Base-by-base conservation (phyloP, 345 rosid species). In the Triadica sebifera region DNA sequence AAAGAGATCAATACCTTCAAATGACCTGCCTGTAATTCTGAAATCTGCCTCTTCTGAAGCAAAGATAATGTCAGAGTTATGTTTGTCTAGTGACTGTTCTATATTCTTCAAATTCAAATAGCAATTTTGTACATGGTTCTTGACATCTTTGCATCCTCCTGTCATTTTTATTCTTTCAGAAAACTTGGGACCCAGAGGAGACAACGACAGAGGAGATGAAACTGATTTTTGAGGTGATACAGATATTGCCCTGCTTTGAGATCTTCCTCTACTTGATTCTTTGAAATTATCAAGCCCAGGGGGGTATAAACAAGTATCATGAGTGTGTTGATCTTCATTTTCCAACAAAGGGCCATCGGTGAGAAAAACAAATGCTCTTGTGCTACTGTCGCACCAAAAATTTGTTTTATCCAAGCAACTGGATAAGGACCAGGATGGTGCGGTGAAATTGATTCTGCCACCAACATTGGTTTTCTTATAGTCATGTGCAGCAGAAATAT, bases 111-210 rank as follows among this genome's bases (percentile, higher is more conserved):
- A 67, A 67, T 75, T 81, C 13, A 83, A 67, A 77, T 29, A 68
- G 53, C 72, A 66, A 67, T 83, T 79, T 41, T 83, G 76, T 6
- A 41, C 38, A 17, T 62, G 81, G 51, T 70, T 85, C 77, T 84
- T 60, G 65, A 62, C 45, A 83, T 79, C 75, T 80, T 84, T 78
- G 79, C 77, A 75, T 70, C 81, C 76, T 78, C 78, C 86, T 19
- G 68, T 52, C 71, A 80, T 50, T 73, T 85, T 85, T 29, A 81
- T 74, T 84, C 89, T 88, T 75, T 82, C 94, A 55, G 84, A 79
- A 74, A 84, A 84, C 77, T 80, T 94, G 24, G 93, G 97, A 77
- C 98, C 97, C 62, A 94, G 92, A 57, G 98, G 98, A 43, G 98
- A 94, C 70, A 88, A 78, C 25, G 92, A 89, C 61, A 85, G 90